These are phyloP conservation scores for Emergomyces orientalis DNA, from an alignment of 2,329 filamentous ascomycete genomes.

Conservation along the genomic window DNA sequence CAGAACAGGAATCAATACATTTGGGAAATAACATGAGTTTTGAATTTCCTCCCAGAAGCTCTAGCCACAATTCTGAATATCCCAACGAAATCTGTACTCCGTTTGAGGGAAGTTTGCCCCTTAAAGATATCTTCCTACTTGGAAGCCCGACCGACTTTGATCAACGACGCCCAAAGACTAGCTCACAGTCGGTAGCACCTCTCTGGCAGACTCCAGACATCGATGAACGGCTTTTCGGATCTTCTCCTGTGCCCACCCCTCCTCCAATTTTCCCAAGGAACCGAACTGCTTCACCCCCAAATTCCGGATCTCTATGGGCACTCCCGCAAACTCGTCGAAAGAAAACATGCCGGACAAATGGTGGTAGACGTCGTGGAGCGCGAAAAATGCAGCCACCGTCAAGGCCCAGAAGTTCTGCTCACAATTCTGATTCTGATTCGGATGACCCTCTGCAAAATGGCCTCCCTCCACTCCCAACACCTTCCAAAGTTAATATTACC, in stretches of 20 bases:
- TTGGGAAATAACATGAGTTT: background rate
- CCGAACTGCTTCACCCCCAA: slow-evolving; percentile 27
- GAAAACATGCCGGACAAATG: slow-evolving; percentile 17
- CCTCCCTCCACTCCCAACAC: slow-evolving; percentile 22
- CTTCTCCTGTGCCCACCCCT: slow-evolving; percentile 4
- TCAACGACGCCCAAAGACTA: slow-evolving; percentile 6
- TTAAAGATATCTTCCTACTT: background rate
- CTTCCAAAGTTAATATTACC: background rate
- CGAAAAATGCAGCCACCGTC: slow-evolving; percentile 15
- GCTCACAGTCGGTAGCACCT: slow-evolving; percentile 14
- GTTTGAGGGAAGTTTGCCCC: background rate
- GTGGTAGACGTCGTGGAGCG: background rate
- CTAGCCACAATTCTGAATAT: too few relatives aligned
- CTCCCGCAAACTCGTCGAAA: slow-evolving; percentile 20
- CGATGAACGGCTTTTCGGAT: slow-evolving; percentile 8
- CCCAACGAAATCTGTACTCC: background rate
- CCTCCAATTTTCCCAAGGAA: slow-evolving; percentile 7
- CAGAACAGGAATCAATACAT: background rate
- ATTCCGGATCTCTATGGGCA: slow-evolving; percentile 32
- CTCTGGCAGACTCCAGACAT: slow-evolving; percentile 28
- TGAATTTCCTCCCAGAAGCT: background rate
- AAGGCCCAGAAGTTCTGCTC: slow-evolving; percentile 15
- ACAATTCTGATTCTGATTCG: slow-evolving; percentile 27
- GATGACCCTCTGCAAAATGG: slow-evolving; percentile 35
- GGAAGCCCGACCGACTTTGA: slow-evolving; percentile 6